Conservation (phyloP, 805 yeast species). For the Teunomyces stri region DNA sequence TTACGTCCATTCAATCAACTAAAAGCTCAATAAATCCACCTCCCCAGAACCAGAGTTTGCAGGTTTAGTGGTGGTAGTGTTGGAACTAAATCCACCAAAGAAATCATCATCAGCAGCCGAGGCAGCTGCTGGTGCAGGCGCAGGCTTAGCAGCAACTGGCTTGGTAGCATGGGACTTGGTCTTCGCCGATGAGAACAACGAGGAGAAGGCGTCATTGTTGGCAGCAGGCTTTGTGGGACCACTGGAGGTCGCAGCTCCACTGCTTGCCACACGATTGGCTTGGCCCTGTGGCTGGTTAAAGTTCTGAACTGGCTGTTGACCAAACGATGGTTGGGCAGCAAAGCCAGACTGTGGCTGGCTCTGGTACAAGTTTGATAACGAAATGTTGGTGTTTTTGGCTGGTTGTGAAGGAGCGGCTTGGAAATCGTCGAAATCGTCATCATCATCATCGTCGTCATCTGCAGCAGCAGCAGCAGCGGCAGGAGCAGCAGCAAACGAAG, state of each 20-base stretch:
- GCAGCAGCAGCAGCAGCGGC: conserved; percentile 13
- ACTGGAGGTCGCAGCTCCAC: conserved; percentile 29
- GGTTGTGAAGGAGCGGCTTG: conserved; percentile 58
- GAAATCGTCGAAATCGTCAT: conserved; percentile 80
- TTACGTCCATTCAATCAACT: conserved; percentile 8
- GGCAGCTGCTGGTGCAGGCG: conserved; percentile 10
- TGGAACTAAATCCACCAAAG: conserved; percentile 33
- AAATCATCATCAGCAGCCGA: conserved; percentile 23
- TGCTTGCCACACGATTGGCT: conserved; percentile 12
- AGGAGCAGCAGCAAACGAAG: conserved; percentile 18
- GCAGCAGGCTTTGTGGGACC: conserved; percentile 32
- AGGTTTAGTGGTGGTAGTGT: conserved; percentile 11
- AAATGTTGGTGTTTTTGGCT: conserved; percentile 14
- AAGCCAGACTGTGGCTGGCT: conserved; percentile 17
- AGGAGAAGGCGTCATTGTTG: conserved; percentile 67
- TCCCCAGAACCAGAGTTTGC: conserved; percentile 31
- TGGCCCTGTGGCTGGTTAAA: neutral
- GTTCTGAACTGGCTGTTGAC: conserved; percentile 3
- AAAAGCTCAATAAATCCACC: conserved; percentile 50
- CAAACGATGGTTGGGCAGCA: neutral
- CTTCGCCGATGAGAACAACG: conserved; percentile 66
- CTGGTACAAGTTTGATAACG: conserved; percentile 27
- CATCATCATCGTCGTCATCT: conserved; percentile 42
- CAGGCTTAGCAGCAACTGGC: conserved; percentile 4
- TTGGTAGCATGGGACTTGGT: conserved; percentile 28